phyloP scores from a whole-genome alignment of 2,329 filamentous ascomycete species.

The Penicillium glabrum region DNA sequence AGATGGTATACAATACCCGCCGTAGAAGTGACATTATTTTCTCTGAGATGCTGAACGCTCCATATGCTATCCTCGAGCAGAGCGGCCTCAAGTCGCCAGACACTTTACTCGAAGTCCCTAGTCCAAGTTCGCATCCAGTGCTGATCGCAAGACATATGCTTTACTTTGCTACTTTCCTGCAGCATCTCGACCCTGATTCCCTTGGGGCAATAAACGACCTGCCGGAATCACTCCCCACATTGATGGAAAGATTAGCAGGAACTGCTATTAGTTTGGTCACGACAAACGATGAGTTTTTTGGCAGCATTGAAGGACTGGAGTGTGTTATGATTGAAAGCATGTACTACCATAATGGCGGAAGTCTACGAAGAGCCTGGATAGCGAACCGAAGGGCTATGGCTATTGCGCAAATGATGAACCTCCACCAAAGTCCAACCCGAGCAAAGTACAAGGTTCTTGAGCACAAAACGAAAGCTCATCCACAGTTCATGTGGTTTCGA shows the following conservation, averaged over 20 bases:
- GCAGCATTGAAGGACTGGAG: slow-evolving; percentile 42
- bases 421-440: slow-evolving; percentile 35
- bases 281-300: slow-evolving; percentile 39
- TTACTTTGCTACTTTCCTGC: slow-evolving; percentile 48
- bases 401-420: slow-evolving; percentile 44
- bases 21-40: slow-evolving; percentile 33
- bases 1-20: slow-evolving; percentile 34
- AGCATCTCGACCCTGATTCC: slow-evolving; percentile 42
- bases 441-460: slow-evolving; percentile 2
- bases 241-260: slow-evolving; percentile 32
- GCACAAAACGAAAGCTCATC: slow-evolving; percentile 7
- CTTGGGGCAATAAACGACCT: slow-evolving; percentile 10
- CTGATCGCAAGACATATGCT: slow-evolving; percentile 51
- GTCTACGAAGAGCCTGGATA: slow-evolving; percentile 44
- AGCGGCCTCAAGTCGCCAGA: slow-evolving; percentile 25
- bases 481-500: slow-evolving; percentile 39
- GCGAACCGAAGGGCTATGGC: slow-evolving; percentile 39
- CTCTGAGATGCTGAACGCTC: slow-evolving; percentile 36
- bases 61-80: not conserved
- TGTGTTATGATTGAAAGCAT: slow-evolving; percentile 45
- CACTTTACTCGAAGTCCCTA: slow-evolving; percentile 22
- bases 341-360: slow-evolving; percentile 41
- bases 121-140: slow-evolving; percentile 45
- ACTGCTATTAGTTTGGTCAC: slow-evolving; percentile 34
- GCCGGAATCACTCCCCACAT: slow-evolving; percentile 16